Base-by-base conservation (phyloP, 129 eudicot species). In the Helianthus tuberosus region DNA sequence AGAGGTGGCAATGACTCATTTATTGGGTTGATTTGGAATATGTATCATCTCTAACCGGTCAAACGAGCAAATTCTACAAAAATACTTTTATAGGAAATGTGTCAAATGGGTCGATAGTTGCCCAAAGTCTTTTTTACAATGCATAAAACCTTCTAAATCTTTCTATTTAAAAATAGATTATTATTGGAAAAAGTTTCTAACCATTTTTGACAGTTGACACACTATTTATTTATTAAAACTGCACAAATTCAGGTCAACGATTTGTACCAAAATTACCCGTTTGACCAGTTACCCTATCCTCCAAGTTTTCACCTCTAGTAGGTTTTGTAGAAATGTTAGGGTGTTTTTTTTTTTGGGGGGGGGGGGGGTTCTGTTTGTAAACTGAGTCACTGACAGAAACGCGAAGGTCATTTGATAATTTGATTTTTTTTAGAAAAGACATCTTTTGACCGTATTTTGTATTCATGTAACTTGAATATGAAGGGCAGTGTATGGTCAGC, bases 401-500 rank as follows among this genome's bases (percentile, higher is more conserved):
- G 12, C 36, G 38, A 52, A 39, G 51, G 36, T 70, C 15, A 36
- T 52, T 70, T 16, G 36, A 53, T 53, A 54, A 53, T 29, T 27
- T 59, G 29, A 52, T 35, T 38, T 53, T 43, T 29, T n/a, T 16
- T 8, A 16, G 6, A 6, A 15, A 59, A 53, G 63, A 5, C 52
- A 35, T 44, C 65, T 69, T 79, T 82, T 87, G 72, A 85, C 83
- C 85, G 23, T 77, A 65, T 51, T 63, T 81, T 75, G 69, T 38
- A 36, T 68, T 71, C 77, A 48, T 72, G 73, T 79, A 55, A 82
- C 79, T 80, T 85, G 60, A 73, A 76, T 85, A 76, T 94, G 89
- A 94, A 94, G 94, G 96, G 95, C 99, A 95, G 99, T 95, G 99
- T 91, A 70, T 89, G 91, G 99, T 91, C 99, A 58, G 86, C 97